Evolutionary conservation across 2,329 filamentous ascomycete species (phyloP), one percentile per base, ranked within the genome.

Genomic region (Mycosphaerella sp.): DNA sequence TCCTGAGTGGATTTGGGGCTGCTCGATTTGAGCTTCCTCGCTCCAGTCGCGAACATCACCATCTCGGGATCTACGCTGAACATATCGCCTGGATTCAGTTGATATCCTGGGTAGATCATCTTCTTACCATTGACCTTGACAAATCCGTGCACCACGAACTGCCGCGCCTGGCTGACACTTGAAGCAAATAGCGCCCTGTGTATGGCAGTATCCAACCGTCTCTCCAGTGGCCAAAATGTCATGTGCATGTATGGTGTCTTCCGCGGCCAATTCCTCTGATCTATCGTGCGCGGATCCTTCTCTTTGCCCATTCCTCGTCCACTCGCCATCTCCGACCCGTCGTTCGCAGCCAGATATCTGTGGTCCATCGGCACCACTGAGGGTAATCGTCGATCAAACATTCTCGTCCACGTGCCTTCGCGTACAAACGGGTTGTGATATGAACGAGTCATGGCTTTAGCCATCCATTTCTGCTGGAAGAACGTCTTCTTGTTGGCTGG

Each of bases 381-480:
- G 53, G 85, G 81, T 54, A 95, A 77, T 61, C 85, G 84, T 59
- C 86, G 81, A 61, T 81, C 84, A 75, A 98, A 98, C 80, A 95
- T 90, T 68, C 87, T 86, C 71, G 87, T 80, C 93, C 93, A 98
- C 74, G 93, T 86, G 68, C 86, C 84, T 75, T 98, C 93, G 59
- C 85, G 83, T 61, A 98, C 85, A 67, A 95, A 88, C 68, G 96
- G 91, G 71, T 91, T 93, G 73, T 98, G 93, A 71, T 97, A 98
- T 57, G 79, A 84, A 60, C 93, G 84, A 37, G 88, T 81, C 58
- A 84, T 70, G 17, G 89, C 82, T 73, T 98, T 98, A 64, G 91
- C 87, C 1, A 73, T 71, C 91, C 91, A 98, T 85, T 98, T 98
- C 73, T 97, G 91, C 77, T 97, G 91, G 79, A 95, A 98, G 74